Conservation (phyloP, 306 rosid species). For the Cicer bijugum region DNA sequence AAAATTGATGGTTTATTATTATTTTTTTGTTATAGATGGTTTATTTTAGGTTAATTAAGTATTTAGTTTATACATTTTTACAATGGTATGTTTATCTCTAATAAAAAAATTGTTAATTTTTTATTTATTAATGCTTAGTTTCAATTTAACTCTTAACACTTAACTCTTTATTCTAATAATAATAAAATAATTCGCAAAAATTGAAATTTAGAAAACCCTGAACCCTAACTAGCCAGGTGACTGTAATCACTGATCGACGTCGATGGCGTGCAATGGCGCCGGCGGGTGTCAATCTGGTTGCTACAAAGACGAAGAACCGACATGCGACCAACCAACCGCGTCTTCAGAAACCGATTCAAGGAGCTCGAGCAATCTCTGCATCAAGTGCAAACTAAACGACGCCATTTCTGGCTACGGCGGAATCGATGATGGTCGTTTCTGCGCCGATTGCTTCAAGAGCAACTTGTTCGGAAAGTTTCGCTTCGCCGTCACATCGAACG, state of each 20-base stretch:
- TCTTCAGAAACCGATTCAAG: constrained; percentile 35
- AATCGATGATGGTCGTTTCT: constrained; percentile 69
- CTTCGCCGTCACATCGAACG: constrained; percentile 74
- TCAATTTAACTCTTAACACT: too few species aligned
- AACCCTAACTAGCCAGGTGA: constrained; percentile 39
- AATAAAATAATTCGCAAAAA: neutral
- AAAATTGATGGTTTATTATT: too few species aligned
- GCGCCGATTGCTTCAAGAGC: constrained; percentile 74
- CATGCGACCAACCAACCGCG: neutral
- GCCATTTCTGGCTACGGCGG: constrained; percentile 62
- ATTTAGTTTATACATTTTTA: too few species aligned
- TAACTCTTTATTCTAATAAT: too few species aligned
- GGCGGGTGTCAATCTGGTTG: constrained; percentile 72
- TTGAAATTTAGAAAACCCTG: neutral
- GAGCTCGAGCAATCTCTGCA: constrained; percentile 51
- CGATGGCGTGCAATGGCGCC: constrained; percentile 82
- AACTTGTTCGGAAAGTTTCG: constrained; percentile 85
- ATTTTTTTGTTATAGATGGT: too few species aligned
- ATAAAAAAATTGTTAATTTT: too few species aligned
- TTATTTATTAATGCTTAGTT: too few species aligned
- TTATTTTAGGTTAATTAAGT: too few species aligned
- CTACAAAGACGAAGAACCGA: constrained; percentile 59
- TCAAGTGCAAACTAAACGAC: constrained; percentile 75
- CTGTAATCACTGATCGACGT: neutral
- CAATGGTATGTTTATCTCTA: too few species aligned